Evolutionary conservation across 805 yeast species (phyloP).

Genomic region (Spathaspora sp.): DNA sequence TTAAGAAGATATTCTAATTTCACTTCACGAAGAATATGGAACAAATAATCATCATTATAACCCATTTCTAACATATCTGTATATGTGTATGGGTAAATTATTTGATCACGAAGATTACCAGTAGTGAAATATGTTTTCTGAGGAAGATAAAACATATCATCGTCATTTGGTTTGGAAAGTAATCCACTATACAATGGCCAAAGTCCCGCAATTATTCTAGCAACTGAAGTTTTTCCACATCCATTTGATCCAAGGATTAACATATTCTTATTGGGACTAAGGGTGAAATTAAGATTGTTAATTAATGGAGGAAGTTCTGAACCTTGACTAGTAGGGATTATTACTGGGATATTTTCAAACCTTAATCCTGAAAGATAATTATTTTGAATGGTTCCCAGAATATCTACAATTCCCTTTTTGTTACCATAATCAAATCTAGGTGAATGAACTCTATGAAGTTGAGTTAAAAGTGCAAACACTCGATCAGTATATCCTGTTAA

Average conservation of each 20-base stretch:
- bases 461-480: slow-evolving; percentile 70
- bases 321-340: slow-evolving; percentile 68
- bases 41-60: slow-evolving; percentile 62
- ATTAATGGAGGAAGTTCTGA: slow-evolving; percentile 60
- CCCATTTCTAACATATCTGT: slow-evolving; percentile 75
- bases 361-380: slow-evolving; percentile 71
- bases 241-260: slow-evolving; percentile 86
- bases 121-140: slow-evolving; percentile 81
- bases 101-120: slow-evolving; percentile 87
- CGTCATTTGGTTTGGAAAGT: slow-evolving; percentile 68
- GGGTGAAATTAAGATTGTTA: slow-evolving; percentile 54
- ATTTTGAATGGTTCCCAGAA: slow-evolving; percentile 76
- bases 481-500: slow-evolving; percentile 88
- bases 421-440: slow-evolving; percentile 49
- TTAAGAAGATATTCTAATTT: slow-evolving; percentile 75
- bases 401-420: slow-evolving; percentile 39
- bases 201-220: slow-evolving; percentile 77
- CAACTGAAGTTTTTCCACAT: slow-evolving; percentile 83
- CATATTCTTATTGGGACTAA: slow-evolving; percentile 56
- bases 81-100: slow-evolving; percentile 80
- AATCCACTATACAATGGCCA: slow-evolving; percentile 91
- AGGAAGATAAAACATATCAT: slow-evolving; percentile 74
- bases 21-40: slow-evolving; percentile 67
- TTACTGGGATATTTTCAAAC: slow-evolving; percentile 77
- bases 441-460: slow-evolving; percentile 80